Evolutionary conservation across 2,329 filamentous ascomycete genomes (phyloP), one percentile per base, ranked within the genome.

Genomic region (Leptographium lundbergii): DNA sequence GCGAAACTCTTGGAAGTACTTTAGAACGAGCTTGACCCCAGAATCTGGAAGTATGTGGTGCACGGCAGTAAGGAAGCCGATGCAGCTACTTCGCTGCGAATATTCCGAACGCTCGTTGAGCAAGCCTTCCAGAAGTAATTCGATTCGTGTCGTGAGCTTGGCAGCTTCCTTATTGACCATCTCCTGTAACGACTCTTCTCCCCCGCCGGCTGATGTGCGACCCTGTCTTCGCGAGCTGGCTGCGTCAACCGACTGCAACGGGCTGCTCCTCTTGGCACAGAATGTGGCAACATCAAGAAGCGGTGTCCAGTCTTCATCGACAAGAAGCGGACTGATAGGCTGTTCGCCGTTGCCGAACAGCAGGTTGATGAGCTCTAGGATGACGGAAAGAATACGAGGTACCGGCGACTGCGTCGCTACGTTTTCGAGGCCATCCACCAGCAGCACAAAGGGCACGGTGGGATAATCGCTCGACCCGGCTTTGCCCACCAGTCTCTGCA

Each of bases 1-100:
- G 53, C 85, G 77, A 63, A 87, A 86, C 57, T 88, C 81, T 59
- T 80, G 78, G 63, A 86, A 87, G 67, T 88, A 83, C 52, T 82
- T 79, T 51, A 90, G 77, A 27, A 89, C 79, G 13, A 86, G 74
- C 54, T 78, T 79, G 1, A 81, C 84, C 10, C 82, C 81, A 4
- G 80, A 79, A 66, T 90, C 84, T 6, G 84, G 83, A 10, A 90
- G 75, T 42, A 82, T 77, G 19, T 74, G 72, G 58, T 85, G 80
- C 19, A 88, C 77, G 27, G 77, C 74, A 34, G 81, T 76, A 62
- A 91, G 84, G 65, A 90, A 86, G 24, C 77, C 73, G 69, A 90
- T 80, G 57, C 88, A 82, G 22, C 81, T 79, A 61, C 85, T 82
- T 57, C 80, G 80, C 60, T 88, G 86, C 6, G 85, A 73, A 59